phyloP scores from a whole-genome alignment of 164 flowering plant species.

The Aristolochia contorta region DNA sequence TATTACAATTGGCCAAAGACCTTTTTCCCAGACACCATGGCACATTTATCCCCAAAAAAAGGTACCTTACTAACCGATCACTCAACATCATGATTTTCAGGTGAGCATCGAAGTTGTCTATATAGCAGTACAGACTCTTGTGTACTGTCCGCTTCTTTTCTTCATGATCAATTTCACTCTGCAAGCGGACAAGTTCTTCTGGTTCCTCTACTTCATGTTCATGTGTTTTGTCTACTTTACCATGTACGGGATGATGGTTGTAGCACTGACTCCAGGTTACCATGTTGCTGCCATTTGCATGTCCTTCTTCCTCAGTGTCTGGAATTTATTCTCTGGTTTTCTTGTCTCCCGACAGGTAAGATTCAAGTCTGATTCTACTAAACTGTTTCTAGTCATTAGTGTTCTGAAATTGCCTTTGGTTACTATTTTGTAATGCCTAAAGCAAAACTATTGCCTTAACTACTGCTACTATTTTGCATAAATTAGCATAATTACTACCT shows the following conservation, averaged over 20 bases:
- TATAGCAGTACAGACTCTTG: conserved; percentile 31
- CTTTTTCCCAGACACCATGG: no score
- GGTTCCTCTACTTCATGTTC: conserved; percentile 43
- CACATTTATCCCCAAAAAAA: no score
- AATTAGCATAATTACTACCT: no score
- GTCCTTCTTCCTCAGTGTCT: conserved; percentile 46
- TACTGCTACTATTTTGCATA: no score
- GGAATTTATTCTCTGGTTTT: conserved; percentile 61
- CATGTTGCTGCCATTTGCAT: conserved; percentile 43
- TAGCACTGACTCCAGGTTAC: conserved; percentile 40
- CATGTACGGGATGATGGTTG: conserved; percentile 48
- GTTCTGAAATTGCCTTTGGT: no score
- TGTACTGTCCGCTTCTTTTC: conserved; percentile 38
- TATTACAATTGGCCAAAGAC: no score
- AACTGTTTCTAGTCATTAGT: no score
- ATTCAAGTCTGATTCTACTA: background rate
- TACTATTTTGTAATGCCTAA: no score
- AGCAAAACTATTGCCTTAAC: no score
- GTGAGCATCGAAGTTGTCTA: conserved; percentile 47
- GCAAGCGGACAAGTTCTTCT: conserved; percentile 26
- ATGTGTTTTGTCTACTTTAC: conserved; percentile 40
- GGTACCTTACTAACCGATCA: background rate
- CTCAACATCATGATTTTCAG: conserved; percentile 15
- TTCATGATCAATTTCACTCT: conserved; percentile 49
- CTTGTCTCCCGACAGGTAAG: conserved; percentile 42